Evolutionary conservation across 768 basidiomycete genomes (phyloP), one percentile per base, ranked within the genome.

Genomic region (Thelephora aurantiotincta): DNA sequence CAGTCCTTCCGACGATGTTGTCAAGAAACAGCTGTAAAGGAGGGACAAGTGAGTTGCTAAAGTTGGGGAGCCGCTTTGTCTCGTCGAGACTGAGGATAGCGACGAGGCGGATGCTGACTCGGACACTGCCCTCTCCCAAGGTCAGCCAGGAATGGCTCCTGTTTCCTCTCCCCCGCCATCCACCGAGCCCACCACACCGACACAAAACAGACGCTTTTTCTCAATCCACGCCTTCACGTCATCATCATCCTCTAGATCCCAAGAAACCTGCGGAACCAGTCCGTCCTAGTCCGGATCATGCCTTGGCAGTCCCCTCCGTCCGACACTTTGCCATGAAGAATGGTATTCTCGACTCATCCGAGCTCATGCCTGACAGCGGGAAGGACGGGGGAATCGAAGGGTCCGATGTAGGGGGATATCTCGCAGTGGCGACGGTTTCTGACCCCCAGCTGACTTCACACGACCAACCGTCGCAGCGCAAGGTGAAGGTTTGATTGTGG

Each of bases 41-140:
- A 88, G 58, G 89, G 89, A 18, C 75, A 87, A 58, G 71, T 91
- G 86, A 58, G 71, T 91, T 14, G 86, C 86, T 16, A 87, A 87
- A 57, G 89, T 91, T 14, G 88, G 90, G 26, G 65, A 73, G 18
- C 78, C 77, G 9, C 68, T 92, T 2, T 92, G 88, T 60, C 54
- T 79, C 11, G 88, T 92, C 45, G 86, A 90, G 55, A 79, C 80
- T n/a, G 81, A 83, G 12, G 22, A 22, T 14, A 14, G 22, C 9
- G 78, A 81, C 80, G 41, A 50, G 44, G 5, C 54, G 54, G 45
- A 2, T 30, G 4, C n/a, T n/a, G n/a, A 9, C 26, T 30, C 26
- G 5, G 26, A 30, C 5, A 30, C 26, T 30, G 9, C 26, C 9
- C 26, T 30, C 26, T 30, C 26, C 26, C 5, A 30, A 9, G 26